These are phyloP conservation scores for Colletotrichum tropicicola DNA, from an alignment of 2,329 filamentous ascomycete genomes.

Conservation along the genomic window DNA sequence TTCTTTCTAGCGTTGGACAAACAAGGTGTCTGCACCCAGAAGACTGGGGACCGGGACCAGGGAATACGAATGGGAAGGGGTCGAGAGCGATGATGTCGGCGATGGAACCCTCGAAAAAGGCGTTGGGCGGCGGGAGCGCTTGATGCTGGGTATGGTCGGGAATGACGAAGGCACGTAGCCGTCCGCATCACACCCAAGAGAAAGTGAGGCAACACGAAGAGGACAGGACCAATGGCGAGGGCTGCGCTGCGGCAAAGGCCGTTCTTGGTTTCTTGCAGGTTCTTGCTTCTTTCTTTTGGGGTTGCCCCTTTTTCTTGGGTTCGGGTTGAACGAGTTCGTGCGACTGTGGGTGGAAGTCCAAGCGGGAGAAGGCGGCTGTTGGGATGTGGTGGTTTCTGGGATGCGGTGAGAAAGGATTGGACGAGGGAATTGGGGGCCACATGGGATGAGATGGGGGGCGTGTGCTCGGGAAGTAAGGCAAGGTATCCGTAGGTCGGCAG, in stretches of 20 bases:
- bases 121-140: not conserved
- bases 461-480: not conserved
- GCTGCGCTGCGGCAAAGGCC: not conserved
- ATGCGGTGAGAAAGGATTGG: conserved; percentile 12
- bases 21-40: conserved; percentile 26
- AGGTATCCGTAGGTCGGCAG: not conserved
- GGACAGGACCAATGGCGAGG: not conserved
- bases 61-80: conserved; percentile 30
- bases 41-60: conserved; percentile 19
- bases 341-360: not conserved
- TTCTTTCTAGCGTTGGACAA: conserved; percentile 29
- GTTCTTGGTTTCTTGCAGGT: not conserved
- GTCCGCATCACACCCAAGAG: conserved; percentile 11
- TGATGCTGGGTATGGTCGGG: not conserved
- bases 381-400: conserved; percentile 18
- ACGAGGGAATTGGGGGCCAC: conserved; percentile 7
- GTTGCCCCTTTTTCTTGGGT: not conserved
- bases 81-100: conserved; percentile 27
- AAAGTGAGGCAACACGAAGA: conserved; percentile 13
- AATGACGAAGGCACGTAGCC: conserved; percentile 24
- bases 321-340: not conserved
- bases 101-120: conserved; percentile 19
- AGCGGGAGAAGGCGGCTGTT: conserved; percentile 1
- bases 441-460: conserved; percentile 12
- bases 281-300: not conserved